phyloP scores from a whole-genome alignment of 345 rosid genomes.

The Turnera subulata region DNA sequence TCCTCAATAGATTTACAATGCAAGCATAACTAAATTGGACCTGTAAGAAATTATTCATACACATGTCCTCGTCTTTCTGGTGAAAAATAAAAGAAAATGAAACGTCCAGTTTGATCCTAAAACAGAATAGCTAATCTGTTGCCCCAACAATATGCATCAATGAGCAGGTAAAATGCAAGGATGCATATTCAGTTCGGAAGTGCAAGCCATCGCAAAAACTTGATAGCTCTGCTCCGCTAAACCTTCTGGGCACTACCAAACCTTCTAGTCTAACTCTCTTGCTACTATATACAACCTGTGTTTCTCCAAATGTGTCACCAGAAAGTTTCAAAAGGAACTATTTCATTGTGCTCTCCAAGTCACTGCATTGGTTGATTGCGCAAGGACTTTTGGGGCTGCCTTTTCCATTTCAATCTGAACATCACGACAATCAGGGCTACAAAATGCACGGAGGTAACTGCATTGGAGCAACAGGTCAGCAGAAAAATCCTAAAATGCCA shows the following conservation, averaged over 20 bases:
- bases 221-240: slow-evolving; percentile 23
- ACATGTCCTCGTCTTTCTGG: no score
- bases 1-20: no score
- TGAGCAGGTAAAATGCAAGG: background rate
- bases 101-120: slow-evolving; percentile 7
- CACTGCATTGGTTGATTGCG: slow-evolving; percentile 13
- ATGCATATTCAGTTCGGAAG: background rate
- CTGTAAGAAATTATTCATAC: no score
- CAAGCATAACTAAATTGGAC: no score
- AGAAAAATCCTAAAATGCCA: background rate
- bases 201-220: slow-evolving; percentile 31
- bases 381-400: slow-evolving; percentile 7
- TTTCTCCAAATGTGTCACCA: background rate
- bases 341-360: slow-evolving; percentile 5
- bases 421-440: slow-evolving; percentile 29
- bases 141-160: slow-evolving; percentile 10
- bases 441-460: slow-evolving; percentile 32
- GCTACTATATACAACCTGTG: background rate
- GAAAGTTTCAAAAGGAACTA: background rate
- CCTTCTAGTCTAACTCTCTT: no score
- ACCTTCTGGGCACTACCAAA: background rate
- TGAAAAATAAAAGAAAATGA: no score
- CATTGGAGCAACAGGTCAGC: slow-evolving; percentile 8
- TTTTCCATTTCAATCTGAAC: slow-evolving; percentile 18
- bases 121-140: slow-evolving; percentile 1